Evolutionary conservation across 306 rosid genomes (phyloP), one percentile per base, ranked within the genome.

Genomic region (Ziziphus jujuba): DNA sequence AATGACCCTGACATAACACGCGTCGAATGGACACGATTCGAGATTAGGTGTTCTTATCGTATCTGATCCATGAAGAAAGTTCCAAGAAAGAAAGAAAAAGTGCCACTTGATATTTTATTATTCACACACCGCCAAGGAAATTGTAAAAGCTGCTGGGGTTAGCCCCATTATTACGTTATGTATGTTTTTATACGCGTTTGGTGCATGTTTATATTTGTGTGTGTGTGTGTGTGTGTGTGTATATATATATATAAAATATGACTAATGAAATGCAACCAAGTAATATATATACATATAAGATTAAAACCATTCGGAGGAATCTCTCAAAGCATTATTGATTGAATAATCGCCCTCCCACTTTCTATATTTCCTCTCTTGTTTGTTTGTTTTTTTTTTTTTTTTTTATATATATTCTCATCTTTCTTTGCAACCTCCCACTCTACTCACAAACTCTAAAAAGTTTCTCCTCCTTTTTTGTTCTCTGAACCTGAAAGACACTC

Each of bases 261-360:
- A 40, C 10, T 0, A 40, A 36, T 36, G 43, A 36, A 36, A 36
- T 36, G 43, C 43, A 36, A 36, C 54, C 14, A 6, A 19, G 16
- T 6, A 12, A 49, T 25, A 67, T 69, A 69, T 43, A 9, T n/a
- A n/a, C n/a, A n/a, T n/a, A n/a, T n/a, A n/a, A n/a, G n/a, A n/a
- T n/a, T n/a, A n/a, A 58, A 44, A 67, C 50, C 51, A 61, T 69
- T 70, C 53, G 55, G n/a, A 67, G 82, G 89, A 84, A 84, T 87
- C 92, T 66, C 54, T n/a, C n/a, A n/a, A 54, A 10, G 21, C 71
- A 72, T 78, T 80, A 76, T 80, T 82, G 81, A 73, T 66, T 57
- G 49, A 24, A 33, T 38, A 60, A 60, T 56, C 58, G 80, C 77
- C n/a, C n/a, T n/a, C n/a, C n/a, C n/a, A n/a, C n/a, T n/a, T n/a